A percentile compares a stretch with the other conserved stretches of the same genome.
phyloP scores from a whole-genome alignment of 78 protist species.

The Goniomonas avonlea region DNA sequence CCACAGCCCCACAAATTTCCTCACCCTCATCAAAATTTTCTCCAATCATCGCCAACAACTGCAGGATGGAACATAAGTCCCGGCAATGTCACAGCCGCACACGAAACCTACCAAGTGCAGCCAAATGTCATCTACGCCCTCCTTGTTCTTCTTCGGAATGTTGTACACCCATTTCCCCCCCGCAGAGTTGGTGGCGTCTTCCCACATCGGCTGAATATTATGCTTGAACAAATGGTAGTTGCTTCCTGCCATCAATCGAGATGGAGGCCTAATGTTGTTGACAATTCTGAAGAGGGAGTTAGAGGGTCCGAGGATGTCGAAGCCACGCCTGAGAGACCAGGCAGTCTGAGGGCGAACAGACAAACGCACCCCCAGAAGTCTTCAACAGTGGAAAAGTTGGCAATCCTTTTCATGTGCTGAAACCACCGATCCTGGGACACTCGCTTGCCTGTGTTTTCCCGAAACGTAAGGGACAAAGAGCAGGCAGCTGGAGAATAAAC shows the following conservation, averaged over 20 bases:
- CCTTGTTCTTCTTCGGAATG: conserved; percentile 8
- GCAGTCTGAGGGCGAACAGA: too few species aligned
- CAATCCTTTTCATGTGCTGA: conserved; percentile 23
- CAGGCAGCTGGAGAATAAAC: too few species aligned
- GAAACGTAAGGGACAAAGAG: too few species aligned
- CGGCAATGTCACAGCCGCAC: too few species aligned
- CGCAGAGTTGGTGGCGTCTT: conserved; percentile 38
- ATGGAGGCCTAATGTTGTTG: conserved; percentile 41
- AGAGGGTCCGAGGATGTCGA: too few species aligned
- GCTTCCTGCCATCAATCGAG: conserved; percentile 22
- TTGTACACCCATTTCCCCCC: conserved; percentile 54
- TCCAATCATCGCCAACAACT: conserved; percentile 19
- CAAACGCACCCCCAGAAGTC: conserved; percentile 80
- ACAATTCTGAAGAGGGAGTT: too few species aligned
- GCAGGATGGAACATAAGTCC: too few species aligned
- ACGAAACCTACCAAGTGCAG: conserved; percentile 12
- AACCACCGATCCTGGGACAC: conserved; percentile 32
- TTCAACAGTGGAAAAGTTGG: conserved; percentile 61
- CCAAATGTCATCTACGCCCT: conserved; percentile 28
- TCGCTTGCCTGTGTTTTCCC: conserved; percentile 56
- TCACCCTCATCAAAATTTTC: conserved; percentile 6
- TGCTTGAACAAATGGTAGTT: conserved; percentile 47
- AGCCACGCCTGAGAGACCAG: too few species aligned
- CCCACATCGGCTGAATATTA: conserved; percentile 61
- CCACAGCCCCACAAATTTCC: conserved; percentile 22